Evolutionary conservation across 768 basidiomycete species (phyloP), one percentile per base, ranked within the genome.

Genomic region (button mushroom (Agaricus bisporus)): DNA sequence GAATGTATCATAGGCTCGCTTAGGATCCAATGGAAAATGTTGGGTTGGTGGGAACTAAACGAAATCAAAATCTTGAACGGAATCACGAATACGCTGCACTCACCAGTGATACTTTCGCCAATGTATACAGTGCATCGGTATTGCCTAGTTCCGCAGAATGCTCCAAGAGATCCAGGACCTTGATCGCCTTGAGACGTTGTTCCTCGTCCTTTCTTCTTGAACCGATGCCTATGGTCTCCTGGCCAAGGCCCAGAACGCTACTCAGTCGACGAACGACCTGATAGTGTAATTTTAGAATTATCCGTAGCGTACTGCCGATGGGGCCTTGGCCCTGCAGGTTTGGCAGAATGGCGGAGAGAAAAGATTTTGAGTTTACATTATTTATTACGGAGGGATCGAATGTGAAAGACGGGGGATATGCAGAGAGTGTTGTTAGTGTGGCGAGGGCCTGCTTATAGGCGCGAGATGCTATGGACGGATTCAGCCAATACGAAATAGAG

Each of bases 61-160:
- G 20, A 14, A 18, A 15, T 26, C 41, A 38, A 26, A 20, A 54
- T 20, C 41, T 10, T 29, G 11, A 28, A 43, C 44, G 26, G 5
- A 26, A 17, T 36, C 17, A 42, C 17, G 18, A 0, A n/a, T 25
- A 44, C 26, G 12, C n/a, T 12, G 5, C 5, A 70, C 82, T 54
- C 58, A 88, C 87, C 68, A 91, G 60, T 46, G 86, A 85, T 45
- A 91, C 67, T 49, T 81, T 74, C 1, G 79, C 88, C 11, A 87
- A 74, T 1, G 77, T 77, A 62, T 79, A 90, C 25, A 91, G 60
- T 9, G 91, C 90, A 52, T 93, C 87, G 51, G 66, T 66, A 61
- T 88, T 79, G 11, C 91, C 93, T 44, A 91, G 68, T 50, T 91
- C 88, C 6, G 83, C 82, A 0, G 91, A 88, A 68, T 91, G 86